Conservation (phyloP, 2,329 filamentous ascomycete species). For the Raffaelea ambrosiae region DNA sequence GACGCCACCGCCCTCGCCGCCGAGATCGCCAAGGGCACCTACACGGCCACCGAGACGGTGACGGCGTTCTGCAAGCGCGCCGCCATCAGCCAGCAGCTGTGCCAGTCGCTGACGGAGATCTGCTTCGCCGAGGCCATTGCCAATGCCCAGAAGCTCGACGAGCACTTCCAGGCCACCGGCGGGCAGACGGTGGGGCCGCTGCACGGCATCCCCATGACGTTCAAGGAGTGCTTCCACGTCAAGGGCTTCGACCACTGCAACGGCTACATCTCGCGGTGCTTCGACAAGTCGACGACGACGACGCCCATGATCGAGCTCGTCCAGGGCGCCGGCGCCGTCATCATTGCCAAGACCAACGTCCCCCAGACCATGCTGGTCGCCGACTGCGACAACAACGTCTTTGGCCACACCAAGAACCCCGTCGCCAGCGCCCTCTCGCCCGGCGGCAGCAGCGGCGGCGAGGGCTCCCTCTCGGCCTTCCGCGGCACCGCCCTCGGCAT, state of each 20-base stretch:
- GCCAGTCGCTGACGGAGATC: conserved; percentile 27
- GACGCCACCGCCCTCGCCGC: background rate
- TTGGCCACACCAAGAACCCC: conserved; percentile 26
- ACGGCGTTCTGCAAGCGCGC: conserved; percentile 1
- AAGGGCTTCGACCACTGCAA: conserved; percentile 9
- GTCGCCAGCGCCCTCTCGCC: conserved; percentile 22
- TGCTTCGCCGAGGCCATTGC: conserved; percentile 24
- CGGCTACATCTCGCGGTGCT: conserved; percentile 7
- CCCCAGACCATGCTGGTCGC: conserved; percentile 20
- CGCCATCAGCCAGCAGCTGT: background rate
- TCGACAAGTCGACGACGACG: conserved; percentile 10
- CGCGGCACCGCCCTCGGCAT: conserved; percentile 36
- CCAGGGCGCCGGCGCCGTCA: conserved; percentile 19
- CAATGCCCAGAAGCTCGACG: conserved; percentile 23
- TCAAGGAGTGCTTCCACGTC: conserved; percentile 12
- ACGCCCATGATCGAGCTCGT: conserved; percentile 16
- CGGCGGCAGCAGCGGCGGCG: conserved; percentile 28
- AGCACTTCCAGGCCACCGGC: conserved; percentile 19
- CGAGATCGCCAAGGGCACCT: background rate
- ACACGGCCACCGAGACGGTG: conserved; percentile 1
- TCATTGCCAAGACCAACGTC: conserved; percentile 17
- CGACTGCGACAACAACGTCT: conserved; percentile 27
- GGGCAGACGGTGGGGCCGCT: conserved; percentile 25
- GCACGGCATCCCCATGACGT: conserved; percentile 31
- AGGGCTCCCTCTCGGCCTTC: conserved; percentile 25